Evolutionary conservation across 345 rosid species (phyloP).

Genomic region (Ceriops zippeliana): DNA sequence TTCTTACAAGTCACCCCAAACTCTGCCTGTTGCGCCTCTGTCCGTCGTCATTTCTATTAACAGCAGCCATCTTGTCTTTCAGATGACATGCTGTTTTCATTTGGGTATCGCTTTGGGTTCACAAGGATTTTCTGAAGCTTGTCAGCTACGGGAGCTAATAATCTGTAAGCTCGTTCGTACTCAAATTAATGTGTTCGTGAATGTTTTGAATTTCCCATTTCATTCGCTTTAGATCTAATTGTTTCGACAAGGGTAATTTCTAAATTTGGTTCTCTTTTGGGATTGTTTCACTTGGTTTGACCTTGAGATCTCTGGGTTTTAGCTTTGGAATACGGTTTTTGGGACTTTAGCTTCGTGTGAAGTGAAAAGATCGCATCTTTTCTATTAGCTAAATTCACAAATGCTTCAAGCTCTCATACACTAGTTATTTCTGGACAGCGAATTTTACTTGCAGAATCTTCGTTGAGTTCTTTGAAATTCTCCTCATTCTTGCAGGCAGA

Average conservation of each 20-base stretch:
- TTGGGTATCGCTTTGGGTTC: background rate
- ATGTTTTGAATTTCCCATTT: background rate
- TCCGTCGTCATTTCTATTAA: background rate
- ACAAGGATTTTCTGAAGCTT: background rate
- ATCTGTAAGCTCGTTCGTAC: conserved; percentile 1
- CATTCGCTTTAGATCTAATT: conserved; percentile 1
- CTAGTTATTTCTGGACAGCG: background rate
- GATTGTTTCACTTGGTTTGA: background rate
- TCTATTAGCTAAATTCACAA: background rate
- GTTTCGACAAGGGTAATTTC: background rate
- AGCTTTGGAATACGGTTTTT: background rate
- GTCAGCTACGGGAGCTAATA: background rate
- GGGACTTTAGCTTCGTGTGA: background rate
- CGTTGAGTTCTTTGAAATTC: background rate
- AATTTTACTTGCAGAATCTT: background rate
- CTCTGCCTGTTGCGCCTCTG: background rate
- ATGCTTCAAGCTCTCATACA: background rate
- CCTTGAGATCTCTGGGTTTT: background rate
- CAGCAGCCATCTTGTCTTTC: no score
- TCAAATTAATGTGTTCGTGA: background rate
- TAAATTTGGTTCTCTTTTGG: background rate
- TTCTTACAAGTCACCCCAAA: background rate
- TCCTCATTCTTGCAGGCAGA: conserved; percentile 16
- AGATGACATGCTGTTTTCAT: no score
- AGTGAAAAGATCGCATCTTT: conserved; percentile 7